These are phyloP conservation scores for Epipyxis sp. DNA, from an alignment of 108 stramenopile genomes.

Conservation along the genomic window DNA sequence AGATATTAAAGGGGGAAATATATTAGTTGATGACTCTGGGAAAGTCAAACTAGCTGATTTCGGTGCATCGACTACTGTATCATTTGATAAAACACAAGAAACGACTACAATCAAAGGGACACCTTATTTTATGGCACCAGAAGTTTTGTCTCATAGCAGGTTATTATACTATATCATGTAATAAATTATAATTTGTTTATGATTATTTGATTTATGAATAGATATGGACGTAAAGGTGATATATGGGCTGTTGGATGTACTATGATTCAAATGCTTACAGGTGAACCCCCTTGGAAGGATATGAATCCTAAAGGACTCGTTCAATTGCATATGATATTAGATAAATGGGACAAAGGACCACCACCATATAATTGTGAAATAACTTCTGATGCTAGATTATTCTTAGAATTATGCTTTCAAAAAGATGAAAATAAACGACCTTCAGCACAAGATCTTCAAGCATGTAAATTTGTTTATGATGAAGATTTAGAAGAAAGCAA, in stretches of 20 bases:
- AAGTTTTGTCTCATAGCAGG: slow-evolving; percentile 76
- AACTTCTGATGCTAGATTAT: slow-evolving; percentile 58
- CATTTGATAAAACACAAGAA: background rate
- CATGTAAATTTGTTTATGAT: background rate
- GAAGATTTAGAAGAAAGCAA: slow-evolving; percentile 1
- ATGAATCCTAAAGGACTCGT: slow-evolving; percentile 16
- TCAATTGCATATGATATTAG: slow-evolving; percentile 53
- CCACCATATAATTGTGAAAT: slow-evolving; percentile 42
- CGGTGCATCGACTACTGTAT: slow-evolving; percentile 65
- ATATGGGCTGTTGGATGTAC: slow-evolving; percentile 85
- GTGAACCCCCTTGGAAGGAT: slow-evolving; percentile 76
- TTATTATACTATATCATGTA: too few species aligned
- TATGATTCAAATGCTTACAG: slow-evolving; percentile 79
- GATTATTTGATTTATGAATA: too few species aligned
- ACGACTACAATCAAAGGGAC: slow-evolving; percentile 56
- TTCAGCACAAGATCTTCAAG: background rate
- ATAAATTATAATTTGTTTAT: too few species aligned
- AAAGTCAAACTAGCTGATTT: slow-evolving; percentile 87
- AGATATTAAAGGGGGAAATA: slow-evolving; percentile 91
- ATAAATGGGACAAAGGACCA: slow-evolving; percentile 66
- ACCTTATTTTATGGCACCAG: slow-evolving; percentile 89
- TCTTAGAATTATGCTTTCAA: slow-evolving; percentile 36
- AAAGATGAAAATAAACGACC: background rate
- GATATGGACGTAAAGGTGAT: slow-evolving; percentile 76
- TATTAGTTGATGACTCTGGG: slow-evolving; percentile 84